Base-by-base conservation (phyloP, 2,329 filamentous ascomycete species). In the Fusarium tricinctum region DNA sequence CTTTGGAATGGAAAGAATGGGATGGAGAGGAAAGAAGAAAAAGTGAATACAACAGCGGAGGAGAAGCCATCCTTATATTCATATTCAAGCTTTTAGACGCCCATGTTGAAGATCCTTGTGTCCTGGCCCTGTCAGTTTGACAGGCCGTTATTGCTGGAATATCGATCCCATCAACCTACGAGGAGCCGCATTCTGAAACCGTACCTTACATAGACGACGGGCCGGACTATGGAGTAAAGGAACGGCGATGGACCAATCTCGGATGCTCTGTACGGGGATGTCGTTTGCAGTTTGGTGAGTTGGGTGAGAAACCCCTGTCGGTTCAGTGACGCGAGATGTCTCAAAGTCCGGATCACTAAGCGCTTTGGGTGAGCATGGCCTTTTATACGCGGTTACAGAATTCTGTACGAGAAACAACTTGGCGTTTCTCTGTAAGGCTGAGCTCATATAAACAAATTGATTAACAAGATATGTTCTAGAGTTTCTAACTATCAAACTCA, bases 1-100 rank as follows among this genome's bases (percentile, higher is more conserved):
- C 66, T 64, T 45, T 47, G 59, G n/a, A 70, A 48, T 65, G 50
- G 68, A 73, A 70, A 58, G 71, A 73, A 73, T 73, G 67, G 71
- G 68, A 73, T 73, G 49, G 35, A 33, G 58, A 73, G 46, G 9
- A 40, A 55, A 45, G 20, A 47, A 26, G 30, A 39, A 26, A 46
- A 23, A 49, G 46, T 9, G n/a, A n/a, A 39, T 26, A 2, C 39
- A 8, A 47, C 3, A 20, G 39, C 12, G 17, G 50, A n/a, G 40
- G 55, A 44, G 45, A 47, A 5, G 14, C 44, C 47, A 44, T 52
- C 40, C 68, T 70, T 70, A 60, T 61, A 65, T 60, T 38, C 32
- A 60, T 57, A 65, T 60, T 38, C 28, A 53, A 20, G 28, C 22
- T 38, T 17, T 4, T 45, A 6, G 17, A 44, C 20, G 33, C 5